Conservation (phyloP, 148 eudicot genomes). For the Silene conica region DNA sequence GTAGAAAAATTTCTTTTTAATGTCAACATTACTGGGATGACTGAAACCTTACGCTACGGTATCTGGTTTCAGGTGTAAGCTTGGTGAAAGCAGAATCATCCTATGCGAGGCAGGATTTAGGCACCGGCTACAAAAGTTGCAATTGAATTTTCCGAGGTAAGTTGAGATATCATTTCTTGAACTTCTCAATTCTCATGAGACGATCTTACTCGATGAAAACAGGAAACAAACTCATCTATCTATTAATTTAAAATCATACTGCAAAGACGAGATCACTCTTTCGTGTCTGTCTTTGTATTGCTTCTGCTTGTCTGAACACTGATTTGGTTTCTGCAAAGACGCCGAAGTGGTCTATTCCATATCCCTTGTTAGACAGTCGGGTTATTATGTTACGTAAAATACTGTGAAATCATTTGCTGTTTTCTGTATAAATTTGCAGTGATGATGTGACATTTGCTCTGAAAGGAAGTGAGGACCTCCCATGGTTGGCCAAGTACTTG, state of each 20-base stretch:
- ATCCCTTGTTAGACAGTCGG: too few relatives aligned
- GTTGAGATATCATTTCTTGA: conserved; percentile 18
- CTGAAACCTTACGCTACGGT: conserved; percentile 1
- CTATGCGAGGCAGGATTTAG: conserved; percentile 75
- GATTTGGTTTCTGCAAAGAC: too few relatives aligned
- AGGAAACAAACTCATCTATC: background rate
- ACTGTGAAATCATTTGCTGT: background rate
- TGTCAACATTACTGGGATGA: background rate
- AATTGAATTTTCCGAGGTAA: conserved; percentile 92
- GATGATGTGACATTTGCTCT: conserved; percentile 95
- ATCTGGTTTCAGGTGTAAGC: conserved; percentile 62
- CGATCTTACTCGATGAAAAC: too few relatives aligned
- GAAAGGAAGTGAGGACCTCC: conserved; percentile 78
- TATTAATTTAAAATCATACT: too few relatives aligned
- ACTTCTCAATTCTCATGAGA: too few relatives aligned
- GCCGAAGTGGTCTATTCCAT: too few relatives aligned
- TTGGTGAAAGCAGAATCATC: conserved; percentile 85
- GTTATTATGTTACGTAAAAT: too few relatives aligned
- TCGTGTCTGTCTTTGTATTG: too few relatives aligned
- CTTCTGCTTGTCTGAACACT: too few relatives aligned
- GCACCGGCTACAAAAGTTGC: conserved; percentile 91
- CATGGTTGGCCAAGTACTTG: conserved; percentile 85
- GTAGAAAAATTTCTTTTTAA: too few relatives aligned
- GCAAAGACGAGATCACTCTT: too few relatives aligned
- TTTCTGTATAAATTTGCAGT: conserved; percentile 37